phyloP scores from a whole-genome alignment of 176 grass and related monocot species.

The Musa beccarii region DNA sequence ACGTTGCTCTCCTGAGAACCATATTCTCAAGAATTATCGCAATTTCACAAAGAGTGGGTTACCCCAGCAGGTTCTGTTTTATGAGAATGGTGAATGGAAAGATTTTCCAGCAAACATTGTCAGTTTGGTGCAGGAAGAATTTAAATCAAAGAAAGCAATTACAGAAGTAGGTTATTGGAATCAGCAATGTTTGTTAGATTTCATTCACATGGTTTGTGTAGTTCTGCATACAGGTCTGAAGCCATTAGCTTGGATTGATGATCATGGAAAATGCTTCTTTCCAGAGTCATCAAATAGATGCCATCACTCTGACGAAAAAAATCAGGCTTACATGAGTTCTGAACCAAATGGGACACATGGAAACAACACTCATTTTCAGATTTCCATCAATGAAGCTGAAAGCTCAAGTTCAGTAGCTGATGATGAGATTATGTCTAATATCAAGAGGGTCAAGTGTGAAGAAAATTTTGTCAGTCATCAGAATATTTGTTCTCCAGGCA shows the following conservation, averaged over 20 bases:
- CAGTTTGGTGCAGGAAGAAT: conserved; percentile 48
- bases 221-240: conserved; percentile 53
- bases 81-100: conserved; percentile 62
- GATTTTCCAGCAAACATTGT: conserved; percentile 63
- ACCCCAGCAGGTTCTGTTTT: conserved; percentile 56
- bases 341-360: conserved; percentile 33
- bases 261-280: conserved; percentile 59
- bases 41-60: conserved; percentile 65
- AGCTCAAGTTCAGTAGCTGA: conserved; percentile 70
- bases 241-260: conserved; percentile 89
- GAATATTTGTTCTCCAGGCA: conserved; percentile 9
- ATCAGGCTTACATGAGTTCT: conserved; percentile 26
- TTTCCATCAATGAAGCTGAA: conserved; percentile 66
- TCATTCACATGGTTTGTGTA: conserved; percentile 67
- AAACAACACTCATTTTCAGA: conserved; percentile 22
- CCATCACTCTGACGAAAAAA: conserved; percentile 26
- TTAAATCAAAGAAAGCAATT: conserved; percentile 60
- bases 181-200: conserved; percentile 67
- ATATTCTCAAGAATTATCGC: conserved; percentile 49
- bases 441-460: conserved; percentile 37
- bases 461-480: conserved; percentile 11
- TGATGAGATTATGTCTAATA: conserved; percentile 41
- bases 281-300: conserved; percentile 51
- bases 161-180: conserved; percentile 39
- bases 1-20: conserved; percentile 23